Base-by-base conservation (phyloP, 2,329 filamentous ascomycete genomes). In the Aureobasidium namibiae region DNA sequence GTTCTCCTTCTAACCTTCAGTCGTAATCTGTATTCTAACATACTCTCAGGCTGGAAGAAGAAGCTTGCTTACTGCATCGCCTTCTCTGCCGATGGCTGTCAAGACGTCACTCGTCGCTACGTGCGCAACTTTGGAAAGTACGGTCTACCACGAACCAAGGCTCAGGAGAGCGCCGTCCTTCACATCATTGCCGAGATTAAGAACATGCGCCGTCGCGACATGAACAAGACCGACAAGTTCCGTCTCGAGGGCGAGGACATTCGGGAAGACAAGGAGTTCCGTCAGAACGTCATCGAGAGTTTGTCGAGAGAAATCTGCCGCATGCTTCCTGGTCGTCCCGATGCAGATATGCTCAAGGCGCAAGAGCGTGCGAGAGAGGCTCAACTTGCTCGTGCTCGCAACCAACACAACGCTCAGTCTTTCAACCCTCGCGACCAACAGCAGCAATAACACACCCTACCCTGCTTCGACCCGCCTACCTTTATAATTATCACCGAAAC, bases 21-120 rank as follows among this genome's bases (percentile, higher is more conserved):
- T 31, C 16, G 24, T 34, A 39, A 21, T 10, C 21, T 26, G 13
- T 50, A 39, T 38, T 42, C 66, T 69, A 65, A 62, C 60, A 10
- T 59, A 14, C 61, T 38, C 21, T 41, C 63, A 85, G 82, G 92
- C 61, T 99, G 94, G 94, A 86, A 88, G 66, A 94, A 94, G 79
- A 95, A 94, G 77, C 89, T 97, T 78, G 92, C 90, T 0, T 99
- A 99, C 75, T 96, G 92, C 76, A 86, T 99, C 62, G 94, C 92
- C 54, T 99, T 99, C 71, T 95, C 91, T 13, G 91, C 90, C 60
- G 94, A 99, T 62, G 94, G 84, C 59, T 83, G 82, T 61, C 83
- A 81, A 67, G 84, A 87, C 68, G 84, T 87, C 63, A 87, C 84
- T n/a, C 78, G 83, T 45, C 80, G 83, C 65, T 87, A 87, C 67